Evolutionary conservation across 2,329 filamentous ascomycete genomes (phyloP).

Genomic region (Curvularia eragrostidis): DNA sequence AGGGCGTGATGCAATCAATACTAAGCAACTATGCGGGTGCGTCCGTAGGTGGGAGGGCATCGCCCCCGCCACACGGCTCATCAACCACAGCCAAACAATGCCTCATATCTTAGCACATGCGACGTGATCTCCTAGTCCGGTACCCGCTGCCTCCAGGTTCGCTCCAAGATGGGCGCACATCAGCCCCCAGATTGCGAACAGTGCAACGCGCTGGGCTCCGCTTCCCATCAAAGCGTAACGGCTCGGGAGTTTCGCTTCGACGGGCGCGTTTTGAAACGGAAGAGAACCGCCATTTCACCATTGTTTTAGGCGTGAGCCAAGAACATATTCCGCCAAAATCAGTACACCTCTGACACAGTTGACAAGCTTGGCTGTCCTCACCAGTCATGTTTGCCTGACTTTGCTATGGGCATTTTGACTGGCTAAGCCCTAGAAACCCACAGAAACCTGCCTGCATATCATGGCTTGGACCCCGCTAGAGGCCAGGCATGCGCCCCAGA

Average conservation of each 20-base stretch:
- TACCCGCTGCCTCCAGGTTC: neutral
- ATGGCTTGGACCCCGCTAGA: neutral
- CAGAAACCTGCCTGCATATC: conserved; percentile 1
- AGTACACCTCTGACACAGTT: conserved; percentile 1
- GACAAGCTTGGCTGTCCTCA: conserved; percentile 9
- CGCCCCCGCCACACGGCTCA: neutral
- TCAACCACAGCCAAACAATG: neutral
- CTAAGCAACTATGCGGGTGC: neutral
- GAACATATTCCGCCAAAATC: neutral
- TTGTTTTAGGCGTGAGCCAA: conserved; percentile 10
- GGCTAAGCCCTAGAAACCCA: conserved; percentile 1
- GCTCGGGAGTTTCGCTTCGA: conserved; percentile 8
- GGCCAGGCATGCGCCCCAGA: conserved; percentile 3
- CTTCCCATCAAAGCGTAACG: neutral
- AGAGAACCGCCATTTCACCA: conserved; percentile 12
- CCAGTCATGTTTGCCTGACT: neutral
- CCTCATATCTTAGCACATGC: neutral
- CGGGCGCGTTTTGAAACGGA: conserved; percentile 14
- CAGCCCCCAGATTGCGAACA: neutral
- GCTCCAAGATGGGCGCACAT: neutral
- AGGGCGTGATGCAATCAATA: neutral
- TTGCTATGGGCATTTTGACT: neutral
- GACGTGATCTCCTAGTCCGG: neutral
- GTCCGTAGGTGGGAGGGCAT: neutral
- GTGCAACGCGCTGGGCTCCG: neutral